phyloP scores from a whole-genome alignment of 805 yeast species.

The Ogataea minuta region DNA sequence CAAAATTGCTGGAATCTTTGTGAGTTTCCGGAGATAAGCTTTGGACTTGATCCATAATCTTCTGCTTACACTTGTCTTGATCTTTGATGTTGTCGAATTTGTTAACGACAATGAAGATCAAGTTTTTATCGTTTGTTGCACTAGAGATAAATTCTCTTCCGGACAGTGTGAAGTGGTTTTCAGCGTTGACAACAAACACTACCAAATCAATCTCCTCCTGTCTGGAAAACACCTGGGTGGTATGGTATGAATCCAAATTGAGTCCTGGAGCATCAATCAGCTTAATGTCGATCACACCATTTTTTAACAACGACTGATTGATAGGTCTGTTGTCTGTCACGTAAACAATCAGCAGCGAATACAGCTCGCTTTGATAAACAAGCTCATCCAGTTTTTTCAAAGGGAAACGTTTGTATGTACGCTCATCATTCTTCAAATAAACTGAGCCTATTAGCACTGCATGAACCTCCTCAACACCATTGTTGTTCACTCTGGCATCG shows the following conservation, averaged over 20 bases:
- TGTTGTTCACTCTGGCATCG: conserved; percentile 70
- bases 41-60: conserved; percentile 82
- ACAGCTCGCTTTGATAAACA: conserved; percentile 72
- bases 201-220: conserved; percentile 97
- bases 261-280: conserved; percentile 97
- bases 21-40: conserved; percentile 86
- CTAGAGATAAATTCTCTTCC: conserved; percentile 91
- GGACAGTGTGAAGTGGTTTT: conserved; percentile 89
- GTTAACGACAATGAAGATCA: conserved; percentile 92
- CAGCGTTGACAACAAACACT: conserved; percentile 94
- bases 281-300: conserved; percentile 89
- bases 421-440: conserved; percentile 55
- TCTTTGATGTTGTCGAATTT: conserved; percentile 84
- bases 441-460: conserved; percentile 64
- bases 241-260: conserved; percentile 88
- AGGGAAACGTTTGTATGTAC: conserved; percentile 58
- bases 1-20: conserved; percentile 85
- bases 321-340: conserved; percentile 71
- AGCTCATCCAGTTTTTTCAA: conserved; percentile 61
- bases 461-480: conserved; percentile 84
- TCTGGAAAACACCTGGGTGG: conserved; percentile 91
- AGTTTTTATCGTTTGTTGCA: conserved; percentile 87
- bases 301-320: conserved; percentile 69
- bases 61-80: conserved; percentile 70
- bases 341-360: conserved; percentile 73